Evolutionary conservation across 768 basidiomycete species (phyloP).

Genomic region (Termitomyces sp.): DNA sequence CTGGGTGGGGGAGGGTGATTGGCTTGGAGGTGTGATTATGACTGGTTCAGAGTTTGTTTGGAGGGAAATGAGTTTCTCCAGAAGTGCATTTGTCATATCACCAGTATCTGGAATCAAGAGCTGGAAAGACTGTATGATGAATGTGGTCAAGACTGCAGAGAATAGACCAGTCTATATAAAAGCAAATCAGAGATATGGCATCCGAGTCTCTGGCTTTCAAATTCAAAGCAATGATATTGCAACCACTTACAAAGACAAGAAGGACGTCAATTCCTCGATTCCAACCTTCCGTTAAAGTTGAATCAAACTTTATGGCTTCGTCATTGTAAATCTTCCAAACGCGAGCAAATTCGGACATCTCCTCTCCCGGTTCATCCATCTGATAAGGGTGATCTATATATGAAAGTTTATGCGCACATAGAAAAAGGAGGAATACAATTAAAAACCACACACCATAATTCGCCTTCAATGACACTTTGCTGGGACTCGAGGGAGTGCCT

Average conservation of each 20-base stretch:
- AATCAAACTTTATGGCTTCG: constrained; percentile 36
- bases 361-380: constrained; percentile 31
- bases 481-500: not conserved
- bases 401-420: not conserved
- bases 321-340: constrained; percentile 45
- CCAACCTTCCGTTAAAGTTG: constrained; percentile 34
- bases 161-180: constrained; percentile 39
- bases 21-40: constrained; percentile 1
- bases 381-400: constrained; percentile 4
- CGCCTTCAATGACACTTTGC: not conserved
- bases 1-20: constrained; percentile 20
- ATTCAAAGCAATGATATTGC: not conserved
- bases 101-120: constrained; percentile 32
- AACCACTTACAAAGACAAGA: constrained; percentile 40
- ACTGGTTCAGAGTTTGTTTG: constrained; percentile 20
- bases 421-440: not conserved
- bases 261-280: constrained; percentile 44
- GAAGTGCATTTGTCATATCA: constrained; percentile 35
- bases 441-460: not conserved
- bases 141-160: constrained; percentile 42
- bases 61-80: constrained; percentile 29
- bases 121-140: constrained; percentile 42
- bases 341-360: constrained; percentile 31
- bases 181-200: not conserved
- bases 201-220: no score